Evolutionary conservation across 805 yeast species (phyloP).

Genomic region (Schizosaccharomyces octosporus): DNA sequence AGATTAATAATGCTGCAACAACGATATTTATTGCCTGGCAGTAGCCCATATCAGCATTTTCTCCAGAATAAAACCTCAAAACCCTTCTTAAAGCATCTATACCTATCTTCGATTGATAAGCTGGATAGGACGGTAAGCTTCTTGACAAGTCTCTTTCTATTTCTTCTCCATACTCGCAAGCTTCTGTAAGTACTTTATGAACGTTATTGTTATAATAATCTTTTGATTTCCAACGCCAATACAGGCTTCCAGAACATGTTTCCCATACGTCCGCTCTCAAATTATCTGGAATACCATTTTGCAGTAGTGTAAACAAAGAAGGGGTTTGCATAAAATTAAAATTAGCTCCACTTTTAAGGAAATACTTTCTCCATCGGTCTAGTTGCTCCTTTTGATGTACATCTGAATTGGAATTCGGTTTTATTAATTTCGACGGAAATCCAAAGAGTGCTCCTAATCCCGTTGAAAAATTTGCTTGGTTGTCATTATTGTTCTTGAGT

Average conservation of each 20-base stretch:
- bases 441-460: no score
- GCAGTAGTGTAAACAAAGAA: conserved; percentile 52
- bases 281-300: conserved; percentile 86
- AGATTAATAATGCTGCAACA: conserved; percentile 25
- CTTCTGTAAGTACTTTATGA: conserved; percentile 14
- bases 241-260: conserved; percentile 64
- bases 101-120: conserved; percentile 71
- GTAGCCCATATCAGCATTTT: conserved; percentile 87
- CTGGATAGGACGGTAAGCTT: conserved; percentile 86
- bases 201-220: conserved; percentile 36
- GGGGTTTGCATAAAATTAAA: conserved; percentile 49
- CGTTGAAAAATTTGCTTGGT: no score
- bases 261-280: conserved; percentile 95
- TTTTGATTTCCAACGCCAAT: conserved; percentile 35
- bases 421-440: no score
- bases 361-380: conserved; percentile 62
- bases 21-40: conserved; percentile 95
- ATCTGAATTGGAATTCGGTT: no score
- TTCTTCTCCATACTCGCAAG: conserved; percentile 46
- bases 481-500: background rate
- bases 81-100: conserved; percentile 66
- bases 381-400: no score
- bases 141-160: conserved; percentile 88
- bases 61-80: conserved; percentile 85
- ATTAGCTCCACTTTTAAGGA: conserved; percentile 62